These are phyloP conservation scores for Cordyceps militaris DNA, from an alignment of 2,329 filamentous ascomycete species.

Conservation along the genomic window DNA sequence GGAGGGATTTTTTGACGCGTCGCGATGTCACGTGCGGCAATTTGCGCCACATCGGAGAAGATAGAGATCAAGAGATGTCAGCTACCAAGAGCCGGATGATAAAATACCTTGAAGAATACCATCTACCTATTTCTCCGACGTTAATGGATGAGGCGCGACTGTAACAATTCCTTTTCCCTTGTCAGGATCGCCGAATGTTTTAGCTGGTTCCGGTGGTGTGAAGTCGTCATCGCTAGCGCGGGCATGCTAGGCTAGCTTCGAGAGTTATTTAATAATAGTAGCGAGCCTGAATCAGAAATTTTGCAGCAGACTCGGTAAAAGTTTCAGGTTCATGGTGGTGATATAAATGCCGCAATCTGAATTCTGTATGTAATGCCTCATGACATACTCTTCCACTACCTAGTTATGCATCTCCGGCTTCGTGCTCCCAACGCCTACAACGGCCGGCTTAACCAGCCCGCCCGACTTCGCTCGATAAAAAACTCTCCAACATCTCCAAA, in stretches of 20 bases:
- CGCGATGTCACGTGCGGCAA: slow-evolving; percentile 22
- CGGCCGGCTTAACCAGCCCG: background rate
- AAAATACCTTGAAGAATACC: background rate
- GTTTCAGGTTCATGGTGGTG: background rate
- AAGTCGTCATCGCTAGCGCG: background rate
- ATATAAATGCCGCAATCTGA: background rate
- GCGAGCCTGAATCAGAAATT: background rate
- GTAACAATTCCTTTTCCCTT: background rate
- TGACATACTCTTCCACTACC: background rate
- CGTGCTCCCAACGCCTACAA: slow-evolving; percentile 5
- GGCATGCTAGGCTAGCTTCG: slow-evolving; percentile 1
- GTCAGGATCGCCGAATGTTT: background rate
- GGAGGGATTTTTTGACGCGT: slow-evolving; percentile 6
- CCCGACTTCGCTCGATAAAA: background rate
- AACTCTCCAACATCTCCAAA: background rate
- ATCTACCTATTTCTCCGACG: background rate
- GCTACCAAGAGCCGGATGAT: background rate
- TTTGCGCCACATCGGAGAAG: background rate
- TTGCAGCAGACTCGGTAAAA: background rate
- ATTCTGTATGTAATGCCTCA: background rate
- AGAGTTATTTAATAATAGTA: background rate
- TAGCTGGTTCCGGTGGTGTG: background rate
- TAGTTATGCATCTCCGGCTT: background rate
- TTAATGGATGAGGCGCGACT: too few relatives aligned
- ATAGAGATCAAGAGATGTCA: background rate